These are phyloP conservation scores for Thielaviopsis musarum DNA, from an alignment of 2,329 filamentous ascomycete species.

Conservation along the genomic window DNA sequence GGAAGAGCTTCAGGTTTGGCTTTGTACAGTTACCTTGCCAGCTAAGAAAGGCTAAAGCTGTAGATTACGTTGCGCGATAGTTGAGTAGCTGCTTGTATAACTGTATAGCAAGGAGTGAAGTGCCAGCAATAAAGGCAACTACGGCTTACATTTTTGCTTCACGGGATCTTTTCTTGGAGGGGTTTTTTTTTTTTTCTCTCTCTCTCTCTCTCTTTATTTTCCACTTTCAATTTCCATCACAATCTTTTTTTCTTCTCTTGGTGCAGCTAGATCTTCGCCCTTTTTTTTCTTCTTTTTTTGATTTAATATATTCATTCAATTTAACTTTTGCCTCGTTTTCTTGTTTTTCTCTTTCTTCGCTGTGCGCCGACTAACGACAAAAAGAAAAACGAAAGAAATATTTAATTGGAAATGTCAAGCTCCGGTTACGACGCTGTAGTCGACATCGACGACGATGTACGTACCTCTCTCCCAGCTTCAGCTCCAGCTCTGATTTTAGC, in stretches of 20 bases:
- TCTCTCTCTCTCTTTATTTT: too few species aligned
- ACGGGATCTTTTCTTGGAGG: too few species aligned
- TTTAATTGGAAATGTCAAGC: slow-evolving; percentile 45
- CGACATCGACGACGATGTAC: slow-evolving; percentile 88
- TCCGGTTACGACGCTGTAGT: slow-evolving; percentile 95
- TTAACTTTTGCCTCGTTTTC: background rate
- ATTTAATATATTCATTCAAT: background rate
- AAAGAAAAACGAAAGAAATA: background rate
- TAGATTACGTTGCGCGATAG: too few species aligned
- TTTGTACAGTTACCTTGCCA: too few species aligned
- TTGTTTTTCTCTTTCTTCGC: background rate
- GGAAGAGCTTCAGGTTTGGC: background rate
- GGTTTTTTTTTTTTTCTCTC: too few species aligned
- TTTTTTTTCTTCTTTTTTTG: background rate
- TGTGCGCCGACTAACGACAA: background rate
- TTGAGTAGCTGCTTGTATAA: background rate
- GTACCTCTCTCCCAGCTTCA: slow-evolving; percentile 11
- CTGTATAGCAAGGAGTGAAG: too few species aligned
- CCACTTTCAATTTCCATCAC: background rate
- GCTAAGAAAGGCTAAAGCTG: too few species aligned
- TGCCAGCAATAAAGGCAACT: background rate
- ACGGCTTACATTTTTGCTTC: background rate
- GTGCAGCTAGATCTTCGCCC: background rate
- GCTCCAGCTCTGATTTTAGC: background rate
- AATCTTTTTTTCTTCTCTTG: background rate